Percentiles rank a stretch among this genome's conserved stretches.
phyloP scores from a whole-genome alignment of 1,139 yeast genomes.

The Neolecta irregularis region DNA sequence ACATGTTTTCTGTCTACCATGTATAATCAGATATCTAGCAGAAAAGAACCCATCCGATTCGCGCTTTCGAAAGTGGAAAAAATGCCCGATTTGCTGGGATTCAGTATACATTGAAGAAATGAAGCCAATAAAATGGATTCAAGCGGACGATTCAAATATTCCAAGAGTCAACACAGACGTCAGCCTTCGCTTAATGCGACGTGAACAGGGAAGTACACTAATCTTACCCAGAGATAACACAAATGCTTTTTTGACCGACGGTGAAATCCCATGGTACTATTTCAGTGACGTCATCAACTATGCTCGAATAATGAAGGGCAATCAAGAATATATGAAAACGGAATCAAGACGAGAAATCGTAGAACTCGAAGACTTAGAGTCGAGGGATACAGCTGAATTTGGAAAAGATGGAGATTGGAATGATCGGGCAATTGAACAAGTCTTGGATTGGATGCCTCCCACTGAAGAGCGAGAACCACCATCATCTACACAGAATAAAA shows the following conservation, averaged over 20 bases:
- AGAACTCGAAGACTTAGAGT: slow-evolving; percentile 33
- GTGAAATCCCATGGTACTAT: slow-evolving; percentile 22
- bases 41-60: slow-evolving; percentile 14
- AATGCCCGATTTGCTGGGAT: slow-evolving; percentile 77
- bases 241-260: slow-evolving; percentile 14
- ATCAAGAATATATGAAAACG: slow-evolving; percentile 35
- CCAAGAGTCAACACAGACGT: slow-evolving; percentile 50
- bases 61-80: slow-evolving; percentile 32
- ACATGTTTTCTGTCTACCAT: slow-evolving; percentile 73
- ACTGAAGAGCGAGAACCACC: slow-evolving; percentile 5
- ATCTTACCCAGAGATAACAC: slow-evolving; percentile 41
- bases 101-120: slow-evolving; percentile 43
- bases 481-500: neutral
- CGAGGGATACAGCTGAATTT: slow-evolving; percentile 42
- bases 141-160: slow-evolving; percentile 41
- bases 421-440: slow-evolving; percentile 40
- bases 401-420: slow-evolving; percentile 46
- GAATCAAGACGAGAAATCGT: slow-evolving; percentile 45
- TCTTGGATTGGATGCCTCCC: slow-evolving; percentile 24
- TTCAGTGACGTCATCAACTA: slow-evolving; percentile 28
- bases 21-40: slow-evolving; percentile 57
- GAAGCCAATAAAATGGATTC: slow-evolving; percentile 51
- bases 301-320: slow-evolving; percentile 53
- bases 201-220: slow-evolving; percentile 44
- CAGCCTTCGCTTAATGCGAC: slow-evolving; percentile 53